Percentiles rank a stretch among this genome's conserved stretches.
These are phyloP conservation scores for Domatiomyces catenatus DNA, from an alignment of 2,329 filamentous ascomycete genomes.

Conservation along the genomic window DNA sequence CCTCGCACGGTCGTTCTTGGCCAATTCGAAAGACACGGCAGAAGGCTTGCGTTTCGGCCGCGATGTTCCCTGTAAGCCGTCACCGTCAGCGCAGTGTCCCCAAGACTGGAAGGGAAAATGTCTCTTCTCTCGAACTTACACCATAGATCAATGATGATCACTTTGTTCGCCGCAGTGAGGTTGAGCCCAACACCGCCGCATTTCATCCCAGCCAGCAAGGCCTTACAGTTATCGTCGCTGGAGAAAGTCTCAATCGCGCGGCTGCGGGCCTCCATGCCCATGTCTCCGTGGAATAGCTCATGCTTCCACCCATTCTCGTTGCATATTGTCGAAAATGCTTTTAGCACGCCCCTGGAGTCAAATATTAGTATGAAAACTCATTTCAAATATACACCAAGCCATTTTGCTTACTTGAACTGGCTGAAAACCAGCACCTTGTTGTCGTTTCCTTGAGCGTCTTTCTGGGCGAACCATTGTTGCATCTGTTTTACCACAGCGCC, in stretches of 20 bases:
- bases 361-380: neutral
- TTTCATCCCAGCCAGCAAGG: constrained; percentile 42
- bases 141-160: constrained; percentile 42
- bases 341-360: constrained; percentile 30
- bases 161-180: constrained; percentile 43
- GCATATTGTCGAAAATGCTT: constrained; percentile 38
- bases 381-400: neutral
- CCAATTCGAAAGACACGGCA: constrained; percentile 34
- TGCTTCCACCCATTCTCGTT: constrained; percentile 33
- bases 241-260: constrained; percentile 34
- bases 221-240: constrained; percentile 22
- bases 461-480: constrained; percentile 28
- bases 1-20: constrained; percentile 44
- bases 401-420: constrained; percentile 21
- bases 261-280: constrained; percentile 30
- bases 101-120: neutral
- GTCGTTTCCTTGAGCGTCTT: constrained; percentile 27
- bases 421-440: constrained; percentile 47
- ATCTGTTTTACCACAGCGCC: constrained; percentile 23
- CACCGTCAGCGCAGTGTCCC: too few relatives aligned
- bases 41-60: constrained; percentile 47
- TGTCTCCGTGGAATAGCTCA: constrained; percentile 35
- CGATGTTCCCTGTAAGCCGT: constrained; percentile 10
- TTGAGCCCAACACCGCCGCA: constrained; percentile 45
- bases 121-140: constrained; percentile 36